phyloP scores from a whole-genome alignment of 2,329 filamentous ascomycete genomes.

The Escovopsis sp. region DNA sequence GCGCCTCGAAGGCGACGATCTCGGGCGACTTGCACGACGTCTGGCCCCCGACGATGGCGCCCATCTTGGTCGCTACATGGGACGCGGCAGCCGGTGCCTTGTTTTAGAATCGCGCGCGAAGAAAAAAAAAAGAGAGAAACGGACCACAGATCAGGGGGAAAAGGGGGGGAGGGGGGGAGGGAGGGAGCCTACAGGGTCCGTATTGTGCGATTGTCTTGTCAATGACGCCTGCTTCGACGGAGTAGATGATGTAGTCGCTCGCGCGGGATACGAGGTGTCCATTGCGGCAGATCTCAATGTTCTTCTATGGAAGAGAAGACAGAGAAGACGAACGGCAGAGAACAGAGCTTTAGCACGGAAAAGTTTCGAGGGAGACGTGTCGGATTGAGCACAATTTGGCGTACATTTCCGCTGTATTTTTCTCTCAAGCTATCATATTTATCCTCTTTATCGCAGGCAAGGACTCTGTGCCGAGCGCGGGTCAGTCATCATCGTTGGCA shows the following conservation, averaged over 20 bases:
- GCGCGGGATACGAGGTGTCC: constrained; percentile 89
- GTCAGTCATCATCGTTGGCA: constrained; percentile 13
- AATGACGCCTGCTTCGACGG: constrained; percentile 87
- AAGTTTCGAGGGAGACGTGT: constrained; percentile 1
- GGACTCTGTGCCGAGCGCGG: constrained; percentile 46
- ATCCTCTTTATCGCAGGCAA: constrained; percentile 86
- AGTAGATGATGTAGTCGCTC: constrained; percentile 99
- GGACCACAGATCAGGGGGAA: constrained; percentile 5
- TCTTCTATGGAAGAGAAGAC: constrained; percentile 34
- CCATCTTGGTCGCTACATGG: constrained; percentile 70
- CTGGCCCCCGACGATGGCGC: constrained; percentile 91
- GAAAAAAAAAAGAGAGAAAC: too few relatives aligned
- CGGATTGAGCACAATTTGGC: constrained; percentile 13
- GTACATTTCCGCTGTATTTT: constrained; percentile 82
- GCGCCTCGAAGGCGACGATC: constrained; percentile 79
- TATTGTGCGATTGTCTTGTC: constrained; percentile 75
- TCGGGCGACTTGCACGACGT: constrained; percentile 98
- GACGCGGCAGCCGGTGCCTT: constrained; percentile 20
- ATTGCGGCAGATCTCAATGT: constrained; percentile 80
- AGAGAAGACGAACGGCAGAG: neutral
- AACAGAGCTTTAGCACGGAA: neutral
- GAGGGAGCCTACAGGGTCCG: constrained; percentile 59
- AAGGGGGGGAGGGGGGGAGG: neutral
- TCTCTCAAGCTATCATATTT: constrained; percentile 67
- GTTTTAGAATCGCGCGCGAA: too few relatives aligned